Base-by-base conservation (phyloP, 768 basidiomycete genomes). In the Hericium coralloides region DNA sequence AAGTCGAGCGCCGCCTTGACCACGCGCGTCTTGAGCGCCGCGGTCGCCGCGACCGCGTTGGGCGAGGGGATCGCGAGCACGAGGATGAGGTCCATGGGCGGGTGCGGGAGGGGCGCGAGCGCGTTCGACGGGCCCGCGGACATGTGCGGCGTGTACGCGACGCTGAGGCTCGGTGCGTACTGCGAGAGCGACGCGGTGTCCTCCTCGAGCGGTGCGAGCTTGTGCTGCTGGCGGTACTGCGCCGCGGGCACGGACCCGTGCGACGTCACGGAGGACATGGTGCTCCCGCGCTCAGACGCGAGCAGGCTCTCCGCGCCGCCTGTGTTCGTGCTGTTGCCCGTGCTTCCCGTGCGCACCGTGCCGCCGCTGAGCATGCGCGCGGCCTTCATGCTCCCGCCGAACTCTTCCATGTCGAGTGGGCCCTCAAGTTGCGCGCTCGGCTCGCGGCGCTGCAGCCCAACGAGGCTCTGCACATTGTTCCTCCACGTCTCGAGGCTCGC, bases 1-100 rank as follows among this genome's bases (percentile, higher is more conserved):
- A 98, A 98, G 64, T 94, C 89, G 38, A 99, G 77, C 0, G 94
- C 87, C 9, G 86, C 79, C 66, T 85, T 87, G 74, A 99, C 89
- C 23, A 98, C 89, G 43, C 92, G 87, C 51, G 89, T 66, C 70
- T 98, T 98, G 62, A 98, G 81, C 55, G 83, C 81, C 3, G 91
- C 87, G 6, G 91, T 90, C 63, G 88, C 87, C 8, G 84, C 87
- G 20, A 80, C 76, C 36, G 88, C 79, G 48, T 73, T 77, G 0
- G 85, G 79, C 6, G 89, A 80, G 4, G 95, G 93, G 2, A 98
- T 74, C 12, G 94, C 92, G 39, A 98, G 73, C 55, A 98, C 87
- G 55, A 98, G 80, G 66, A 98, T 90, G 60, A 99, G 79, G 69
- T 99, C 97, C 64, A 97, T 76, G 4, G 92, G 80, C 0, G 94